Base-by-base conservation (phyloP, 1,284 basidiomycete species). In the Phlebopus sp. region DNA sequence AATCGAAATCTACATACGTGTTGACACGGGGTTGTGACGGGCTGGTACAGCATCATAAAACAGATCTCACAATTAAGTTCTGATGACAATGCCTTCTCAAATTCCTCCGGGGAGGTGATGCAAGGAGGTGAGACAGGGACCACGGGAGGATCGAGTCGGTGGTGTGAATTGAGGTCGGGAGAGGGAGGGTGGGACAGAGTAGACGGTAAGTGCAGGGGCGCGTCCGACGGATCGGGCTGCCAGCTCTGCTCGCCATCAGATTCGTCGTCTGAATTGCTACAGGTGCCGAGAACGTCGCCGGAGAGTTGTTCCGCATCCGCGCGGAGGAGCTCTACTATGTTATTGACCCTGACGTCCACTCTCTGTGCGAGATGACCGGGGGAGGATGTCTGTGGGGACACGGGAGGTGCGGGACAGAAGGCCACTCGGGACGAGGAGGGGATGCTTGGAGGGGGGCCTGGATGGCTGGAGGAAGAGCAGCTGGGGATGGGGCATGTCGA, bases 1-100 rank as follows among this genome's bases (percentile, higher is more conserved):
- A 38, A 41, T 46, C 37, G 37, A 42, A 47, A 40, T 44, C 44
- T 37, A 74, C 88, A 65, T 63, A 90, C 90, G 70, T 97, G 94
- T 64, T 96, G 93, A 66, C 95, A 97, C 3, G 90, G 90, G 1
- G 93, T 92, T 7, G 95, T 97, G 48, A 95, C 75, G 1, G 94
- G 94, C 53, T 92, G 81, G 70, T 86, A 84, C 50, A 95, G 74
- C 32, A 96, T 70, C 63, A 81, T 77, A 60, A 91, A 89, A 69
- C 95, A 97, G 29, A 97, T 92, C 66, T 95, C 90, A 66, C 94
- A 97, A 25, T 84, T 86, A 44, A 96, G 74, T 58, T 93, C 86
- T 9, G 77, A 64, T 23, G 81, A 63, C 5, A 97, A 75, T 38
- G 89, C 84, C 62, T 89, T 90, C 59, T 82, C 75, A 55, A 91